phyloP scores from a whole-genome alignment of 257 asterid species.

The Gardenia jasminoides region DNA sequence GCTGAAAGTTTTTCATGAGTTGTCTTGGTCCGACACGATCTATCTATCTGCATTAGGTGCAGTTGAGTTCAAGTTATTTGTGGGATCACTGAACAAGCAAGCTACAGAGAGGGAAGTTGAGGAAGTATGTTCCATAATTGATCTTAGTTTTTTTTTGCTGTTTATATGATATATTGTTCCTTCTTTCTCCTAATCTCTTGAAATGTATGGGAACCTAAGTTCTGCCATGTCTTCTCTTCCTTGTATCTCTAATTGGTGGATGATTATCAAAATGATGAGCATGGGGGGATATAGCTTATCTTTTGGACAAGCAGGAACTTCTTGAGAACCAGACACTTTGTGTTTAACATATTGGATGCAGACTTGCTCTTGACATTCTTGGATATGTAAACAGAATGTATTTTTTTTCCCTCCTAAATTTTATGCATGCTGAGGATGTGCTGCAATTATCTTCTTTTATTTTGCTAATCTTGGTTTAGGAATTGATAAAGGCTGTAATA shows the following conservation, averaged over 20 bases:
- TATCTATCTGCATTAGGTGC: slow-evolving; percentile 51
- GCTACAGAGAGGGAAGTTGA: slow-evolving; percentile 92
- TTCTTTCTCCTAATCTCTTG: not conserved
- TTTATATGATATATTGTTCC: slow-evolving; percentile 7
- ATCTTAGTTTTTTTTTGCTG: slow-evolving; percentile 7
- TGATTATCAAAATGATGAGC: not conserved
- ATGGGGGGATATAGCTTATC: not conserved
- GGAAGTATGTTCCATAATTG: slow-evolving; percentile 54
- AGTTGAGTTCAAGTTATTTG: slow-evolving; percentile 84
- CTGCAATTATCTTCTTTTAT: not conserved
- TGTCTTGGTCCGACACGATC: slow-evolving; percentile 13
- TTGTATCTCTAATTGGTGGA: not conserved
- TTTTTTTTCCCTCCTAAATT: not conserved
- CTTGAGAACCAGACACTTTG: not conserved
- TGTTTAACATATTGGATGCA: not conserved
- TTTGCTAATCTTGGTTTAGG: not conserved
- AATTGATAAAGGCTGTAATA: not conserved
- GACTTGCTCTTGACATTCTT: not conserved
- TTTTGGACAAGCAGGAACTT: not conserved
- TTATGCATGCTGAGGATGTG: not conserved
- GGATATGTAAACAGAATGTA: not conserved
- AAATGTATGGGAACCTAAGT: not conserved
- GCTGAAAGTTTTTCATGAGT: not conserved
- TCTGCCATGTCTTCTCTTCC: not conserved
- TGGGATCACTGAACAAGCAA: slow-evolving; percentile 83